These are phyloP conservation scores for Sclerotinia glacialis DNA, from an alignment of 2,329 filamentous ascomycete species.

Conservation along the genomic window DNA sequence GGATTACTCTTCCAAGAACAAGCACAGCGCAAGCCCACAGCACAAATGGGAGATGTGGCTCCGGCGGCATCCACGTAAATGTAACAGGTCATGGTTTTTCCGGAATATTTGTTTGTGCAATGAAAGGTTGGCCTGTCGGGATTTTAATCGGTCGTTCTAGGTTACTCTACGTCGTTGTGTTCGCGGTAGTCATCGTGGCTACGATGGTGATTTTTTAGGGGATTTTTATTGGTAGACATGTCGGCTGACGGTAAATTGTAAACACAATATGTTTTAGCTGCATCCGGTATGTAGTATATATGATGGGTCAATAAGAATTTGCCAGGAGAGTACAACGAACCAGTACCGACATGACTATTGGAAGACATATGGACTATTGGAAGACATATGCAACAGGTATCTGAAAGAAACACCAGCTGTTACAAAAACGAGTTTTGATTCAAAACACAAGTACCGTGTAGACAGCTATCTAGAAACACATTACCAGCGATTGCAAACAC, in stretches of 20 bases:
- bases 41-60: slow-evolving; percentile 1
- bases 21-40: not conserved
- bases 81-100: not conserved
- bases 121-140: not conserved
- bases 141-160: slow-evolving; percentile 6
- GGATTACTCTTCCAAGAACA: slow-evolving; percentile 6
- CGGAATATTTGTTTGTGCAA: slow-evolving; percentile 2
- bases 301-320: not conserved
- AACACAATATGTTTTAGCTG: not conserved
- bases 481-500: too few species aligned
- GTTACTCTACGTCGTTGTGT: slow-evolving; percentile 16
- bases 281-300: too few species aligned
- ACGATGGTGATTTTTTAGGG: not conserved
- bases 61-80: slow-evolving; percentile 16
- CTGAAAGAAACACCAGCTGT: not conserved
- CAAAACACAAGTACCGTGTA: not conserved
- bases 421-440: not conserved
- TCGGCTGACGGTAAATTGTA: not conserved
- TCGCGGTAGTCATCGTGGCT: not conserved
- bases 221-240: not conserved
- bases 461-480: too few species aligned
- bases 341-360: not conserved
- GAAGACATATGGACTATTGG: not conserved
- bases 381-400: not conserved
- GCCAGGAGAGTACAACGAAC: not conserved